Base-by-base conservation (phyloP, 2,329 filamentous ascomycete species). In the Allantophomopsis lycopodina region DNA sequence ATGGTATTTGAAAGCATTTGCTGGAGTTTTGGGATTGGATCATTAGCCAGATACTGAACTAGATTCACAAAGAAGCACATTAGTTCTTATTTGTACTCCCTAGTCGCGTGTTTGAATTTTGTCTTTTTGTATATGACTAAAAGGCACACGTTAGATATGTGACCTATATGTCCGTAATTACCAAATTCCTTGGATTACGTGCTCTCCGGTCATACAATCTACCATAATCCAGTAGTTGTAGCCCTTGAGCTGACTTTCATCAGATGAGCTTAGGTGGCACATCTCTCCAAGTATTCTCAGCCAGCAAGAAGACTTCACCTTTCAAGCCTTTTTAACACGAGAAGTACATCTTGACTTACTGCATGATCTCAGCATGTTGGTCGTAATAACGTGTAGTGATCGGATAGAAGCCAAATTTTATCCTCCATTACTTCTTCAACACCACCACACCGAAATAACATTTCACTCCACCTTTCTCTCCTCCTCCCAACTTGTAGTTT, bases 401-500 rank as follows among this genome's bases (percentile, higher is more conserved):
- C 8, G 8, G 23, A 28, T 28, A 12, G 23, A 28, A 28, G 23
- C 11, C 7, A 5, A 28, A 28, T 12, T 12, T 28, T 12, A 6
- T 28, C 23, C 23, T 10, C 23, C 23, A 30, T 34, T 17, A 15
- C 13, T 15, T 32, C 13, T 39, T 18, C 20, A 37, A 8, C 23
- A 6, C 8, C 23, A 28, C 23, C 23, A 28, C 4, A 28, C 23
- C 23, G 23, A 28, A 28, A 28, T 10, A 28, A 28, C 23, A 28
- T 12, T 12, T 39, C 14, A 35, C 17, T 35, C 37, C 15, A 12
- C 17, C 40, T 15, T 35, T 16, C 35, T 30, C 17, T 16, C 36
- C 18, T 39, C 48, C 57, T 79, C 74, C 75, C 74, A 79, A 34
- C 66, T 64, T 11, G 76, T 79, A 17, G 76, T 80, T 59, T 80